Conservation (phyloP, 1,284 basidiomycete genomes). For the Apiotrichum siamense region DNA sequence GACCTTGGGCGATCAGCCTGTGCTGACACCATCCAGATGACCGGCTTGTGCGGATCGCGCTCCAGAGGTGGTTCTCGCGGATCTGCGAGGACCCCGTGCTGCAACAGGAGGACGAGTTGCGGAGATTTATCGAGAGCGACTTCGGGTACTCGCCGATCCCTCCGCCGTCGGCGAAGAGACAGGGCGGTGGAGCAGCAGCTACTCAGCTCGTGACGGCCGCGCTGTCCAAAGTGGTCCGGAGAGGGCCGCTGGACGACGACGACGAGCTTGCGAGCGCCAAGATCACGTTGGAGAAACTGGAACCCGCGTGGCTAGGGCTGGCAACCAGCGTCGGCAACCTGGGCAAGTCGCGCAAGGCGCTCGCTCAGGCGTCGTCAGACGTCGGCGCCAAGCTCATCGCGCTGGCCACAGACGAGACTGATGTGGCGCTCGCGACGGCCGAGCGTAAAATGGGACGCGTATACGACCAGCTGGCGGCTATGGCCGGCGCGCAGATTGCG, state of each 20-base stretch:
- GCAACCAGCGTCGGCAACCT: conserved; percentile 80
- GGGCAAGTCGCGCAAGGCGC: conserved; percentile 66
- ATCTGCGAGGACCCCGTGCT: conserved; percentile 83
- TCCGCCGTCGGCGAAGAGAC: conserved; percentile 51
- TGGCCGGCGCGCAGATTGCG: conserved; percentile 73
- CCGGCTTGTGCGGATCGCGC: conserved; percentile 79
- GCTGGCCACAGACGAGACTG: conserved; percentile 79
- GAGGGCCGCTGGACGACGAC: conserved; percentile 49
- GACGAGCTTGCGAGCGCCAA: conserved; percentile 75
- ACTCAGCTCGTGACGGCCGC: conserved; percentile 39
- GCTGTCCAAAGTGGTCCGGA: conserved; percentile 41
- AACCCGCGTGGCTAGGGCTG: conserved; percentile 79
- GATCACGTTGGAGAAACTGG: conserved; percentile 80
- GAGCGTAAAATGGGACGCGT: conserved; percentile 74
- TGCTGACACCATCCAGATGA: conserved; percentile 54
- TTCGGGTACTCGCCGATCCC: conserved; percentile 65
- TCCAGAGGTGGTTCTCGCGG: conserved; percentile 85
- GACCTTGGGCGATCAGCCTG: conserved; percentile 3
- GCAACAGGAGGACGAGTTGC: conserved; percentile 78
- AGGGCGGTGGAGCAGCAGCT: conserved; percentile 53
- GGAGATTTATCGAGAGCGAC: conserved; percentile 88
- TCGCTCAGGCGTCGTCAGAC: conserved; percentile 68
- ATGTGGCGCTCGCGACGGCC: conserved; percentile 69
- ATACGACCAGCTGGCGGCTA: conserved; percentile 75
- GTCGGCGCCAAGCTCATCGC: conserved; percentile 83